Base-by-base conservation (phyloP, 2,329 filamentous ascomycete genomes). In the Fusarium acutatum region DNA sequence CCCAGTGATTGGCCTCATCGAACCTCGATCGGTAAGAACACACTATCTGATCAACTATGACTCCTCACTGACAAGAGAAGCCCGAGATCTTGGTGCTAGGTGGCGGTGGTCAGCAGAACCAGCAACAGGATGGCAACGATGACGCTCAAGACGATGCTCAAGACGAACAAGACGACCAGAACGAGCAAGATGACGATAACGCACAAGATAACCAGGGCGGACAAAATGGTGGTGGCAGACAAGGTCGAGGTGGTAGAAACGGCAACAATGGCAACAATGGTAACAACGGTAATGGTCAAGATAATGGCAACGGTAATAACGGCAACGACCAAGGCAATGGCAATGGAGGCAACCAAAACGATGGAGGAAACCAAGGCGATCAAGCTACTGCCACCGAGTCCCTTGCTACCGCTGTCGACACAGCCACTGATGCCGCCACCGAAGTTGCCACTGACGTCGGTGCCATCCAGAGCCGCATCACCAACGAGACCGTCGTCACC, bases 1-100 rank as follows among this genome's bases (percentile, higher is more conserved):
- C 2, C 69, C 69, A 8, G 22, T 72, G 14, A 44, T 72, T 63
- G 69, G 68, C 18, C 58, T 50, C 6, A 57, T 72, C 1, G 69
- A 72, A 17, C 57, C 53, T 12, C 59, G 57, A 41, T 30, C 17
- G 4, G 69, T 69, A 35, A 53, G 69, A 30, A 1, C 7, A 18
- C 6, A 26, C 26, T 26, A 6, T 6, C 26, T 26, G 26, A 6
- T 26, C 26, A 26, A 26, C 26, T 26, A 6, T 37, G 17, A 1
- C 35, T 3, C 1, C 6, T 6, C 3, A 6, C 62, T 72, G 28
- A 63, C 17, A 10, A 13, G 2, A 1, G 15, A 3, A 71, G 69
- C 43, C 41, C 20, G 50, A 54, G 50, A 40, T 40, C 50, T 38
- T 54, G 15, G 50, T 54, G 20, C 50, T 54, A 54, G 34, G 50